phyloP scores from a whole-genome alignment of 2,329 filamentous ascomycete genomes.

The Exophiala xenobiotica region DNA sequence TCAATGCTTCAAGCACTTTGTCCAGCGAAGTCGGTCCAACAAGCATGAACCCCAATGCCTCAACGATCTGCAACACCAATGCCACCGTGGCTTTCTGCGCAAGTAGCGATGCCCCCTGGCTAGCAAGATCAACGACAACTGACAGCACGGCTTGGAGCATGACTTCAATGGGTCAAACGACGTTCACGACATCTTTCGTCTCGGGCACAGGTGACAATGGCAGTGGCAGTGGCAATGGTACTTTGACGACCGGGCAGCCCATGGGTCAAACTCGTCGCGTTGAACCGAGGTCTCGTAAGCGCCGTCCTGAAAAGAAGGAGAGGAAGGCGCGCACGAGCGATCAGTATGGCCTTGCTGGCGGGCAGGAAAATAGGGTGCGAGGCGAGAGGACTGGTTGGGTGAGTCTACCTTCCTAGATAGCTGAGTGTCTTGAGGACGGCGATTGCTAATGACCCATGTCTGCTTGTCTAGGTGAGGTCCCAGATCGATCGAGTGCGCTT shows the following conservation, averaged over 20 bases:
- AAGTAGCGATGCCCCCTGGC: conserved; percentile 4
- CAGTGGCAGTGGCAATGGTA: not conserved
- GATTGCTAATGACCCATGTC: too few relatives aligned
- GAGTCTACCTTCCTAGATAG: not conserved
- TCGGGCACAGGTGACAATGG: not conserved
- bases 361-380: not conserved
- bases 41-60: conserved; percentile 9
- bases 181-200: not conserved
- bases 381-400: not conserved
- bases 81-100: conserved; percentile 3
- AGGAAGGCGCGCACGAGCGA: not conserved
- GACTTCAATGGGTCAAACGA: not conserved
- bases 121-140: not conserved
- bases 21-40: not conserved
- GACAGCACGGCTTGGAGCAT: not conserved
- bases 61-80: conserved; percentile 12
- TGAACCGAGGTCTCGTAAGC: not conserved
- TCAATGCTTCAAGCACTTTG: not conserved
- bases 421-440: too few relatives aligned
- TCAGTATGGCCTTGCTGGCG: not conserved
- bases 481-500: conserved; percentile 1
- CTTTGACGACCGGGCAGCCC: not conserved
- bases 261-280: not conserved
- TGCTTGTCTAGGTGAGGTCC: conserved; percentile 4
- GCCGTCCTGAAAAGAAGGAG: not conserved